These are phyloP conservation scores for Scutellaria baicalensis DNA, from an alignment of 257 asterid genomes.

Conservation along the genomic window DNA sequence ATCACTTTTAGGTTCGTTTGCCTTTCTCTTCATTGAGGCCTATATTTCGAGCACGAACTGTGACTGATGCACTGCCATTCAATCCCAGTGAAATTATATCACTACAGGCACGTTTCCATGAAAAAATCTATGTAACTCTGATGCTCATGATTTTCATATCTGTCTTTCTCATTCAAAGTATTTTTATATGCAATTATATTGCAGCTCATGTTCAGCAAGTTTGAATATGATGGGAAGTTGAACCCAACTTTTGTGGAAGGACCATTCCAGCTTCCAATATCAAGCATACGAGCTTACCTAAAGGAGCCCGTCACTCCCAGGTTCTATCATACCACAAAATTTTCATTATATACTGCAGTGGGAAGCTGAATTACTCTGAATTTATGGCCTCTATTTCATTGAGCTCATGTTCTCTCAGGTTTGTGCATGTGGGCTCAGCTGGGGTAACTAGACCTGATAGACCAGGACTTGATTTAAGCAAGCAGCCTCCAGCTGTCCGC, in stretches of 20 bases:
- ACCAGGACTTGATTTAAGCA: slow-evolving; percentile 93
- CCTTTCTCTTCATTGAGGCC: slow-evolving; percentile 90
- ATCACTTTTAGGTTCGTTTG: slow-evolving; percentile 52
- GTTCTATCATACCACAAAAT: slow-evolving; percentile 21
- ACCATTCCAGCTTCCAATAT: slow-evolving; percentile 82
- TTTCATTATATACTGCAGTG: not conserved
- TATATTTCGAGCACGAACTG: slow-evolving; percentile 86
- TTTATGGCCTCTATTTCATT: not conserved
- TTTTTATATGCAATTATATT: slow-evolving; percentile 10
- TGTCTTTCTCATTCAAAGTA: not conserved
- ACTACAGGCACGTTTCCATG: slow-evolving; percentile 53
- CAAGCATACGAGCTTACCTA: slow-evolving; percentile 68
- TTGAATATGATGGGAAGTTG: slow-evolving; percentile 88
- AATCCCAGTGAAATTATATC: slow-evolving; percentile 75
- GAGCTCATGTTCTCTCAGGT: slow-evolving; percentile 28
- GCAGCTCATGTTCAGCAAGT: slow-evolving; percentile 97
- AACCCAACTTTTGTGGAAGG: slow-evolving; percentile 91
- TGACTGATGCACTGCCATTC: slow-evolving; percentile 72
- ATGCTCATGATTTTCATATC: not conserved
- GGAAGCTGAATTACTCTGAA: not conserved
- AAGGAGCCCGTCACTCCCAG: slow-evolving; percentile 82
- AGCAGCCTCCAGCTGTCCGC: slow-evolving; percentile 98
- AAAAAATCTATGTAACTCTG: not conserved
- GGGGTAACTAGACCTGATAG: slow-evolving; percentile 98
- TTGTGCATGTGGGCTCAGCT: slow-evolving; percentile 93